Base-by-base conservation (phyloP, 2,329 filamentous ascomycete species). In the Sclerotinia subarctica region DNA sequence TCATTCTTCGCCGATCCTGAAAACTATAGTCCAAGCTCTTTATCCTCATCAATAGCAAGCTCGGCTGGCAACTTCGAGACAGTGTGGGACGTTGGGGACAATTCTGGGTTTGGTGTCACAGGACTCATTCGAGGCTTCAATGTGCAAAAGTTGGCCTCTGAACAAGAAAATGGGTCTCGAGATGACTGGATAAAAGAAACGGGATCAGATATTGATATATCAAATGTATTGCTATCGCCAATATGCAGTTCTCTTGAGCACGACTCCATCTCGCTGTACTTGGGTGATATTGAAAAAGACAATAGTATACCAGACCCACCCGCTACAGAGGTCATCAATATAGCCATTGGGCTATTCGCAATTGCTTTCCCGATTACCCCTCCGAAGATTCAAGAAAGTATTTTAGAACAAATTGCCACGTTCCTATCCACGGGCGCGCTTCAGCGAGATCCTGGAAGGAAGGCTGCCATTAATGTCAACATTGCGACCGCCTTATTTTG, bases 11-110 rank as follows among this genome's bases (percentile, higher is more conserved):
- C 95, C 0, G 94, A 98, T 74, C 93, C 94, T 0, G 93, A 96
- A 68, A 93, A 92, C 74, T 96, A 96, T 76, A 88, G 88, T 0
- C 89, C 92, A 21, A 94, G 88, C 74, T 94, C 93, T 1, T 78
- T 98, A 59, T 96, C 94, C 75, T 91, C 92, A 19, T 93, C 94
- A 0, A 97, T 99, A 75, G 94, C 94, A 24, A 95, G 90, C 72
- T 92, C 94, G 21, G 92, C 93, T 1, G 93, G 92, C 7, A 91
- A 88, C 3, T 97, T 98, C 75, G 95, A 99, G 74, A 94, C 89
- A 0, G 87, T 99, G 51, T 99, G 95, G 95, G 94, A 98, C 71
- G 87, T 97, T 8, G 91, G 89, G 11, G 95, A 99, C 78, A 98
- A 98, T 76, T 94, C 90, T 74, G 94, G 94, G 0, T 98, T 97